Evolutionary conservation across 1,284 basidiomycete genomes (phyloP), one percentile per base, ranked within the genome.

Genomic region (Leccinum huronense): DNA sequence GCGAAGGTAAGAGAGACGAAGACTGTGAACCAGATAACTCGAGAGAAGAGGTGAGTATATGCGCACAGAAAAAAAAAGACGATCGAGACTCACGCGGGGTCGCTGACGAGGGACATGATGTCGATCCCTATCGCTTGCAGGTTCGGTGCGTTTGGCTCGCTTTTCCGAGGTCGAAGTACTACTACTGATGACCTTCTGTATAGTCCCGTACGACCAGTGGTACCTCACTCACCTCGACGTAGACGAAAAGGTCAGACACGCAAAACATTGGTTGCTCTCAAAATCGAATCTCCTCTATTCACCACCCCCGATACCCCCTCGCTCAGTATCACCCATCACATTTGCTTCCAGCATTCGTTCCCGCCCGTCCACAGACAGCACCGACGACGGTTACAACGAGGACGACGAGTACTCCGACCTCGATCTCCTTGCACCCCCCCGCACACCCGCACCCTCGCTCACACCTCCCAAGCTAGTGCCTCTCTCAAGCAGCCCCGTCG

Each of bases 1-100:
- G 64, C 94, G 89, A n/a, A 97, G 82, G 72, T 96, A 94, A 19
- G 90, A 88, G 34, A 97, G 80, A 3, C 94, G 89, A 11, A 97
- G 82, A 68, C 84, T 86, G 73, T 97, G 95, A 7, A 96, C 90
- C 55, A 95, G 83, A 75, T 90, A 95, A 68, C 95, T 97, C 64
- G 1, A 45, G 56, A 31, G 60, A 34, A 11, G 33, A 7, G 11
- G 13, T 64, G 68, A 34, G 9, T 33, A 45, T 53, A 27, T 27
- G 23, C 23, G 23, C 23, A 27, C 23, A 27, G 23, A 27, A 27
- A 27, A 27, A 27, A 27, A 27, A 27, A 3, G 23, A 27, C 23
- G 40, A 42, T n/a, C 2, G 5, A 27, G 23, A 73, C 81, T 38
- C 63, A 85, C 84, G 83, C 83, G 54, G 84, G 82, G 66, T 89